Conservation (phyloP, 495 filamentous ascomycete genomes). For the Penicillium cinerascens region DNA sequence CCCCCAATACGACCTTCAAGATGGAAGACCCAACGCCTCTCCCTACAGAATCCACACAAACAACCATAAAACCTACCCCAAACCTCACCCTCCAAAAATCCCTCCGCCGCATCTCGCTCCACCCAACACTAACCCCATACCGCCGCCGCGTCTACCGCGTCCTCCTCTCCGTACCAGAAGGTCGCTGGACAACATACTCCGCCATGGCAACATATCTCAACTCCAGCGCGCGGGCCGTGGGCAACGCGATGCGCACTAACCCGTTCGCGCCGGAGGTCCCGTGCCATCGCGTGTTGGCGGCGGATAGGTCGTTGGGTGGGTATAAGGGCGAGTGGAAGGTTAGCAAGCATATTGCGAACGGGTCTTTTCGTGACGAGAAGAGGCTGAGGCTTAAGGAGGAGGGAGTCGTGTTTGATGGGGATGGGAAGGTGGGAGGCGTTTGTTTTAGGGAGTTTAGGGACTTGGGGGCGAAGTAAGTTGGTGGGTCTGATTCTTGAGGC, state of each 20-base stretch:
- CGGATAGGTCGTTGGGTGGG: constrained; percentile 28
- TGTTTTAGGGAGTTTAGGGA: constrained; percentile 33
- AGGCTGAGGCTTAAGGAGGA: constrained; percentile 24
- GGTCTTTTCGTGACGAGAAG: constrained; percentile 31
- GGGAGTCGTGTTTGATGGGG: constrained; percentile 30
- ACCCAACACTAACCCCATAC: constrained; percentile 49
- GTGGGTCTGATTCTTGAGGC: not conserved
- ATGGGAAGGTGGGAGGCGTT: constrained; percentile 23
- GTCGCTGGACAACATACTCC: constrained; percentile 70
- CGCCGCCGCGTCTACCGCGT: constrained; percentile 60
- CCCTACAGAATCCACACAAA: not conserved
- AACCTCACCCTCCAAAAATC: constrained; percentile 19
- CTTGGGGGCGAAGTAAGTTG: constrained; percentile 9
- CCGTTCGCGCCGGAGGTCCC: constrained; percentile 65
- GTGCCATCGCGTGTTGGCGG: constrained; percentile 42
- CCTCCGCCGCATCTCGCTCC: constrained; percentile 29
- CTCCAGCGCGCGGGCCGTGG: constrained; percentile 75
- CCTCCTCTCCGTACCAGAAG: constrained; percentile 67
- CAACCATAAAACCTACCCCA: constrained; percentile 12
- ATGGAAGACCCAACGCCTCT: not conserved
- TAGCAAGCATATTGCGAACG: constrained; percentile 16
- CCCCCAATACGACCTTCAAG: not conserved
- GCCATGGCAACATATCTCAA: constrained; percentile 61
- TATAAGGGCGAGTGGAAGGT: constrained; percentile 33
- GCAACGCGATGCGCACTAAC: constrained; percentile 69